These are phyloP conservation scores for Delonix regia DNA, from an alignment of 306 rosid species.

Conservation along the genomic window DNA sequence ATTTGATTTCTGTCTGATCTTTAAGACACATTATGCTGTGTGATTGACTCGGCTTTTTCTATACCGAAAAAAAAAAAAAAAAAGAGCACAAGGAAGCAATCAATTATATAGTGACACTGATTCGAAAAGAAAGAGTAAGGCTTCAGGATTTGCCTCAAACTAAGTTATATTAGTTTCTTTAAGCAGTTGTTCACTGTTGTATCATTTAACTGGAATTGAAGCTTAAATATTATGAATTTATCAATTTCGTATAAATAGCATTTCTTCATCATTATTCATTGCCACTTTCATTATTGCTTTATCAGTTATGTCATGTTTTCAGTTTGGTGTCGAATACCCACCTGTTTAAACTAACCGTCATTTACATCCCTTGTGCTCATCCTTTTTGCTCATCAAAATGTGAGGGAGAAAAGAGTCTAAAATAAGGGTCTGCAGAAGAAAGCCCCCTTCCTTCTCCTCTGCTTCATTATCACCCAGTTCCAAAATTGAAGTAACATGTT, in stretches of 20 bases:
- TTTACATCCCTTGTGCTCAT: no score
- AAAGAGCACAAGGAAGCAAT: background rate
- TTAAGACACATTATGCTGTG: no score
- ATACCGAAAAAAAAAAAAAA: background rate
- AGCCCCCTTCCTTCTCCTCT: no score
- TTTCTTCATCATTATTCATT: background rate
- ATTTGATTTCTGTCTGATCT: background rate
- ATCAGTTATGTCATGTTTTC: background rate
- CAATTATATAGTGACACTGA: background rate
- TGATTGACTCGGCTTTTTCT: background rate
- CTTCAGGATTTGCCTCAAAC: background rate
- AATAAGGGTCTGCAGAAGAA: no score
- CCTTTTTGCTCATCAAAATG: no score
- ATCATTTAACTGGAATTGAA: background rate
- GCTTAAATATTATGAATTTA: background rate
- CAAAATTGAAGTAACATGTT: background rate
- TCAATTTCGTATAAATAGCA: background rate
- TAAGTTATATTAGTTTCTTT: background rate
- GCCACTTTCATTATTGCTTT: background rate
- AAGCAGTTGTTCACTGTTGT: background rate
- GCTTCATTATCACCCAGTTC: no score
- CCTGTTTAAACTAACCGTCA: background rate
- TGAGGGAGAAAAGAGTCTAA: no score
- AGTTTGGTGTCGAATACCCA: background rate
- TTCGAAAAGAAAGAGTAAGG: background rate